Evolutionary conservation across 2,329 filamentous ascomycete genomes (phyloP).

Genomic region (Fusarium sp.): DNA sequence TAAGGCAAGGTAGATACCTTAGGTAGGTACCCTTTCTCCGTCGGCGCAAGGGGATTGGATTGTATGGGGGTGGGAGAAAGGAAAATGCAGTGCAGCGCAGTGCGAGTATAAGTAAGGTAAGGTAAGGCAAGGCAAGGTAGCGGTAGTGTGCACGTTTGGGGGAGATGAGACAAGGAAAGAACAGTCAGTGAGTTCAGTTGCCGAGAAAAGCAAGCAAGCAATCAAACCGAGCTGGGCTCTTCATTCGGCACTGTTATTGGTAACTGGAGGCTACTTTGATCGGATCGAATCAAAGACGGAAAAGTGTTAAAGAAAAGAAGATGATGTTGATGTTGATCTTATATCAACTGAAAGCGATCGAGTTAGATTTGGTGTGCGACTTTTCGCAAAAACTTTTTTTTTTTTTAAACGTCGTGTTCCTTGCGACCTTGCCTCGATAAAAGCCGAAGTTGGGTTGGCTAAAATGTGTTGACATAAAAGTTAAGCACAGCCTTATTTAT

Average conservation of each 20-base stretch:
- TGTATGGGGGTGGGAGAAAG: conserved; percentile 5
- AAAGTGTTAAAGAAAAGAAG: neutral
- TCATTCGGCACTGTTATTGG: neutral
- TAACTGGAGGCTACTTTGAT: neutral
- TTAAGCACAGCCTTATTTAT: neutral
- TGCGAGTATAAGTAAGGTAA: neutral
- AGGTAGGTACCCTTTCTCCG: neutral
- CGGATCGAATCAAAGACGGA: neutral
- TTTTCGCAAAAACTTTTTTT: conserved; percentile 23
- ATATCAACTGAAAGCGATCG: neutral
- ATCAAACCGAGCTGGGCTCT: neutral
- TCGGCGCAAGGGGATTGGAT: conserved; percentile 30
- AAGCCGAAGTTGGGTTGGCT: conserved; percentile 22
- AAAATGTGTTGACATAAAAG: neutral
- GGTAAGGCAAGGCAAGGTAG: neutral
- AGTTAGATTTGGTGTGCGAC: conserved; percentile 10
- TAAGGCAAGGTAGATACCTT: neutral
- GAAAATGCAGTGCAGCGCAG: conserved; percentile 5
- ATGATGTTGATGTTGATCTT: conserved; percentile 4
- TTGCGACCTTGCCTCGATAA: conserved; percentile 10
- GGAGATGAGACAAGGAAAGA: conserved; percentile 23
- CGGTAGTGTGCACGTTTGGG: conserved; percentile 22
- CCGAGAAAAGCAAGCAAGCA: neutral
- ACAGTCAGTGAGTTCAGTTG: neutral
- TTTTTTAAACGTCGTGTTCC: conserved; percentile 1